These are phyloP conservation scores for Talaromyces islandicus DNA, from an alignment of 2,329 filamentous ascomycete genomes.

Conservation along the genomic window DNA sequence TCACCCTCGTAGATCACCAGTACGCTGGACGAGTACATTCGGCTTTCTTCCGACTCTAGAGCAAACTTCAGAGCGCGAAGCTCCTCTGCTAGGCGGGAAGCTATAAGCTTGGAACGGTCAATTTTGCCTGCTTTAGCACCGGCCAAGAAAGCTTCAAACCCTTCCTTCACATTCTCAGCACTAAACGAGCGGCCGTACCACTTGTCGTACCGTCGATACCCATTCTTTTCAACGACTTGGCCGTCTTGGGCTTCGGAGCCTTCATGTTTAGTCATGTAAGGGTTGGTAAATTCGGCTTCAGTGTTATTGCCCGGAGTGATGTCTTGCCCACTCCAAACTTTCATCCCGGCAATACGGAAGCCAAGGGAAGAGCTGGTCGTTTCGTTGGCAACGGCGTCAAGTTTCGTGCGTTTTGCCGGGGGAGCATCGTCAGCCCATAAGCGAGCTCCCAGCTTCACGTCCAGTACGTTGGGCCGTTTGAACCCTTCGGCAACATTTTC, in stretches of 20 bases:
- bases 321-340: conserved; percentile 45
- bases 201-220: conserved; percentile 59
- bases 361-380: conserved; percentile 57
- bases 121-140: conserved; percentile 35
- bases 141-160: conserved; percentile 53
- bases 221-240: conserved; percentile 41
- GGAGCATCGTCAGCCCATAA: conserved; percentile 73
- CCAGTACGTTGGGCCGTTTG: conserved; percentile 78
- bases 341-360: conserved; percentile 62
- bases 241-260: conserved; percentile 40
- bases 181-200: conserved; percentile 58
- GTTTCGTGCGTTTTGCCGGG: conserved; percentile 50
- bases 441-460: conserved; percentile 81
- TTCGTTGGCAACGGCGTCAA: conserved; percentile 54
- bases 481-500: conserved; percentile 80
- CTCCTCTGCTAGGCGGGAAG: conserved; percentile 35
- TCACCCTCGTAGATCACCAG: conserved; percentile 64
- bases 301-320: conserved; percentile 19
- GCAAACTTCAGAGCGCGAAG: conserved; percentile 42
- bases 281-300: conserved; percentile 22
- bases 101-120: conserved; percentile 40
- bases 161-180: conserved; percentile 50
- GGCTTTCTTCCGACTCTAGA: conserved; percentile 53
- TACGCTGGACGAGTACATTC: conserved; percentile 63
- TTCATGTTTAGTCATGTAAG: conserved; percentile 37